Conservation (phyloP, 805 yeast species). For the Candida broadrunensis region DNA sequence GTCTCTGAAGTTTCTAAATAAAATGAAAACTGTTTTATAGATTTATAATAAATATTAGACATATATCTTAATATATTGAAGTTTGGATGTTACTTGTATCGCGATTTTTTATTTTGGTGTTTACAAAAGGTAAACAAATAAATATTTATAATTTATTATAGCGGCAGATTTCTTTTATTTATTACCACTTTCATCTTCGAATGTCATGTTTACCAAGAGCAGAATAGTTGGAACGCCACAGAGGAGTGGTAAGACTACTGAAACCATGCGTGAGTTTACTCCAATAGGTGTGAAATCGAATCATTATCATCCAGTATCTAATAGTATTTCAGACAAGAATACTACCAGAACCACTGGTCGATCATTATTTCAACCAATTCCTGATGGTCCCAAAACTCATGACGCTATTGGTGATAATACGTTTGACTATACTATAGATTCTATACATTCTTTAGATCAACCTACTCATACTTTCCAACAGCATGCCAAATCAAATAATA, state of each 20-base stretch:
- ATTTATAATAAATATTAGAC: no score
- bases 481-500: not conserved
- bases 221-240: slow-evolving; percentile 13
- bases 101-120: no score
- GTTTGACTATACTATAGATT: slow-evolving; percentile 6
- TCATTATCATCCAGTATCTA: not conserved
- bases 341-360: slow-evolving; percentile 1
- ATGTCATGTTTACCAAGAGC: slow-evolving; percentile 11
- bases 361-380: slow-evolving; percentile 6
- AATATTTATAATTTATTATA: not conserved
- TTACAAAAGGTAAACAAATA: slow-evolving; percentile 1
- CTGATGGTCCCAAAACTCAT: slow-evolving; percentile 1
- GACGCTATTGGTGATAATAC: slow-evolving; percentile 9
- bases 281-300: slow-evolving; percentile 11
- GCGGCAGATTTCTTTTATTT: not conserved
- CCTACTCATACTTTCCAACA: not conserved
- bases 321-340: not conserved
- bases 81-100: no score
- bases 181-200: no score
- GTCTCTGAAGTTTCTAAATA: slow-evolving; percentile 3
- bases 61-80: no score
- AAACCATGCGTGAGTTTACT: slow-evolving; percentile 12
- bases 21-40: no score
- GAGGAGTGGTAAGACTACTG: slow-evolving; percentile 1
- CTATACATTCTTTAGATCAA: not conserved